Percentiles rank a stretch among this genome's conserved stretches.
These are phyloP conservation scores for Cucurbita ficifolia DNA, from an alignment of 306 rosid species.

Conservation along the genomic window DNA sequence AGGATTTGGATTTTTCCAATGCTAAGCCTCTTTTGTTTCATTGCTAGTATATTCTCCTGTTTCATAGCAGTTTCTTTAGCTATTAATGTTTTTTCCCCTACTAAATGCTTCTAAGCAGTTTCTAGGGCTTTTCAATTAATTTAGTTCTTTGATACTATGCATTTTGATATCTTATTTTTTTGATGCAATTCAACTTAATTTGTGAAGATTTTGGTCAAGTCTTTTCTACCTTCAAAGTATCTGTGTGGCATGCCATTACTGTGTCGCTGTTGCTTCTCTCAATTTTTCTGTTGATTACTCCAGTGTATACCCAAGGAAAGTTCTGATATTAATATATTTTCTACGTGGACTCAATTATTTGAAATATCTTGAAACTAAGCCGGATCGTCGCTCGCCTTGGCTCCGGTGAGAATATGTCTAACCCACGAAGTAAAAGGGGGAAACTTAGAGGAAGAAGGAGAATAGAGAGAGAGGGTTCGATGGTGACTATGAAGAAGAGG, in stretches of 20 bases:
- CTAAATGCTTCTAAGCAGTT: background rate
- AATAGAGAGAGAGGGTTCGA: too few relatives aligned
- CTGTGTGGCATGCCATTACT: constrained; percentile 59
- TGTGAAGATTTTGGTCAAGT: constrained; percentile 63
- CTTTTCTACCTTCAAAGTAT: constrained; percentile 49
- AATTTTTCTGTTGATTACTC: background rate
- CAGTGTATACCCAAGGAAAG: background rate
- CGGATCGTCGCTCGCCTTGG: too few relatives aligned
- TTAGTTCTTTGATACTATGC: background rate
- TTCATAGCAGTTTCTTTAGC: background rate
- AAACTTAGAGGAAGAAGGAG: too few relatives aligned
- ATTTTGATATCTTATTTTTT: background rate
- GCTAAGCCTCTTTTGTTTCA: background rate
- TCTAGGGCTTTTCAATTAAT: background rate
- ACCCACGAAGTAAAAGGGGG: too few relatives aligned
- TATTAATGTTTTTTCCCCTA: background rate
- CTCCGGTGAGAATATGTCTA: too few relatives aligned
- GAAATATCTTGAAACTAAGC: too few relatives aligned
- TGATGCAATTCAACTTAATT: constrained; percentile 44
- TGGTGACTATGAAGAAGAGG: too few relatives aligned
- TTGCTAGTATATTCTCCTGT: background rate
- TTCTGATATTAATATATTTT: background rate
- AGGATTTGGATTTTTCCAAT: background rate
- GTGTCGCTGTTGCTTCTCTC: background rate
- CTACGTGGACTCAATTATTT: background rate